Conservation (phyloP, 352 stramenopile species). For the Aphanomyces astaci region DNA sequence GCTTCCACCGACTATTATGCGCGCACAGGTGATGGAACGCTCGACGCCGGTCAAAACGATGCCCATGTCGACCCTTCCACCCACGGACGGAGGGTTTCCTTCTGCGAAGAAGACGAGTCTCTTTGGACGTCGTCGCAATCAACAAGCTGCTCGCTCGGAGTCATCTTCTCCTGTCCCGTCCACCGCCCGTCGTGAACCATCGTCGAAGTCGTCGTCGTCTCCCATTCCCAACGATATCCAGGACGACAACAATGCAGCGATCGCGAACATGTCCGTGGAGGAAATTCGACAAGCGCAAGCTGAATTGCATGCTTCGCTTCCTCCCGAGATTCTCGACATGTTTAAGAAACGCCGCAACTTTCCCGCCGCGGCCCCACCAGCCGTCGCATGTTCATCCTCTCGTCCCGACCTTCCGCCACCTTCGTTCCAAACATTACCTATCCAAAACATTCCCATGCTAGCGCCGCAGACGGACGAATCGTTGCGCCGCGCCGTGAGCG, state of each 20-base stretch:
- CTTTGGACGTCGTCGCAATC: slow-evolving; percentile 48
- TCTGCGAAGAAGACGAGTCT: slow-evolving; percentile 42
- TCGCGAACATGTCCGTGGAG: slow-evolving; percentile 52
- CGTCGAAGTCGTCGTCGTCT: not conserved
- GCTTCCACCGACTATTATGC: slow-evolving; percentile 7
- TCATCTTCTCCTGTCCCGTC: not conserved
- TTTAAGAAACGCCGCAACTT: slow-evolving; percentile 36
- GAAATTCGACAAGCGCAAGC: slow-evolving; percentile 70
- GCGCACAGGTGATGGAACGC: slow-evolving; percentile 56
- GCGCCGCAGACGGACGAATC: slow-evolving; percentile 60
- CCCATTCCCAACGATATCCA: slow-evolving; percentile 31
- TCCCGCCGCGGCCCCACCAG: not conserved
- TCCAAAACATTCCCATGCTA: slow-evolving; percentile 32
- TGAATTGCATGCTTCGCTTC: slow-evolving; percentile 48
- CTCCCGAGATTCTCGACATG: slow-evolving; percentile 57
- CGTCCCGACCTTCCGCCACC: slow-evolving; percentile 3
- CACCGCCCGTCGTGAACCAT: not conserved
- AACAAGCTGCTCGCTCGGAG: too few species aligned
- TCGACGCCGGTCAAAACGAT: slow-evolving; percentile 27
- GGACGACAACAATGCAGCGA: slow-evolving; percentile 35
- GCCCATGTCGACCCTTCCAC: slow-evolving; percentile 30
- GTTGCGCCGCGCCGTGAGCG: slow-evolving; percentile 34
- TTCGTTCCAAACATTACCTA: not conserved
- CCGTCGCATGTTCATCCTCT: slow-evolving; percentile 19
- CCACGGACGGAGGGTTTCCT: slow-evolving; percentile 52